Evolutionary conservation across 306 rosid genomes (phyloP).

Genomic region (Glycine tomentella): DNA sequence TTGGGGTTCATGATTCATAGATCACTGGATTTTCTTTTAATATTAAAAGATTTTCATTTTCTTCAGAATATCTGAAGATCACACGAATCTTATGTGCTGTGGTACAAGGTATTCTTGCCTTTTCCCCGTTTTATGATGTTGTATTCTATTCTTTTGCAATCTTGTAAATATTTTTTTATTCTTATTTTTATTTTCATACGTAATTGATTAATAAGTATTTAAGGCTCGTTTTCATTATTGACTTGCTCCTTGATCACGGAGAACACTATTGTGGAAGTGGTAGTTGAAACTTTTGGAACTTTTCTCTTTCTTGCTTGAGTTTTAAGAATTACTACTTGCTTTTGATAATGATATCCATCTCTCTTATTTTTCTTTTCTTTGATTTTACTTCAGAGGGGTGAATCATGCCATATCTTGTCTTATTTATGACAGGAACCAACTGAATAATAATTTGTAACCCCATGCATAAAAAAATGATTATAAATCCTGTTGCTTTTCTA

Average conservation of each 20-base stretch:
- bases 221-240: slow-evolving; percentile 34
- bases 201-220: slow-evolving; percentile 17
- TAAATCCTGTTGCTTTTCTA: slow-evolving; percentile 31
- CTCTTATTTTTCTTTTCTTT: neutral
- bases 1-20: slow-evolving; percentile 15
- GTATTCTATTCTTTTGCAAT: slow-evolving; percentile 15
- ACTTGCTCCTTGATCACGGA: slow-evolving; percentile 16
- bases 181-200: neutral
- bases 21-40: neutral
- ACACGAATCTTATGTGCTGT: slow-evolving; percentile 6
- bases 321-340: slow-evolving; percentile 36
- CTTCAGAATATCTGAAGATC: slow-evolving; percentile 33
- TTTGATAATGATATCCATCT: slow-evolving; percentile 20
- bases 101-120: neutral
- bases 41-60: slow-evolving; percentile 3
- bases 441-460: neutral
- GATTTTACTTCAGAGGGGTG: slow-evolving; percentile 4
- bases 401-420: neutral
- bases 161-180: neutral
- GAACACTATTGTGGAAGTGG: slow-evolving; percentile 30
- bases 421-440: slow-evolving; percentile 27
- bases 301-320: slow-evolving; percentile 41
- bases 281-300: slow-evolving; percentile 32
- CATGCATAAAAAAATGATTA: neutral
- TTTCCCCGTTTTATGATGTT: neutral